These are phyloP conservation scores for Citrus trifoliata DNA, from an alignment of 345 rosid species.

Conservation along the genomic window DNA sequence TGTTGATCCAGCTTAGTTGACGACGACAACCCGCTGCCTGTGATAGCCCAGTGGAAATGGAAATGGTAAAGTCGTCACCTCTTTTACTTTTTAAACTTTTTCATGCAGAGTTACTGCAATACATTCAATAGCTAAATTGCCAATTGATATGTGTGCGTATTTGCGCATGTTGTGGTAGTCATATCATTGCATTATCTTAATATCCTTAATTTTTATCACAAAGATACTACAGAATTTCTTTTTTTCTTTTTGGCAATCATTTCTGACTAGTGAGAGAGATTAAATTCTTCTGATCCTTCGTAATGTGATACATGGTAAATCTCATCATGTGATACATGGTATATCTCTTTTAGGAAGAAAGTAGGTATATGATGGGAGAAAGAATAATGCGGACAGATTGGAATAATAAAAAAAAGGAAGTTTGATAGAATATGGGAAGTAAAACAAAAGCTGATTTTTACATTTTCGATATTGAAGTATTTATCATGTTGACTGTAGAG, in stretches of 20 bases:
- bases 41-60: constrained; percentile 15
- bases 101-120: constrained; percentile 7
- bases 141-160: neutral
- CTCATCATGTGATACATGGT: neutral
- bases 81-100: constrained; percentile 9
- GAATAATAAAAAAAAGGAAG: neutral
- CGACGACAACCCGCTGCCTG: constrained; percentile 17
- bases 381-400: neutral
- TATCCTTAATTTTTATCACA: neutral
- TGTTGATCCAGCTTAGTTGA: constrained; percentile 14
- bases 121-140: constrained; percentile 5
- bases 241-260: neutral
- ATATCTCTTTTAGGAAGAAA: neutral
- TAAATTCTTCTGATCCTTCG: neutral
- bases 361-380: neutral
- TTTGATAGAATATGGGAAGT: neutral
- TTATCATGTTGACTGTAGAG: neutral
- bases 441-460: neutral
- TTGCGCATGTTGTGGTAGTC: neutral
- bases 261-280: neutral
- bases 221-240: neutral
- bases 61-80: constrained; percentile 21
- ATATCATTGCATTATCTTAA: neutral
- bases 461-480: neutral
- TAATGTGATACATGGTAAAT: neutral